phyloP scores from a whole-genome alignment of 2,329 filamentous ascomycete genomes.

The Bipolaris zeicola region DNA sequence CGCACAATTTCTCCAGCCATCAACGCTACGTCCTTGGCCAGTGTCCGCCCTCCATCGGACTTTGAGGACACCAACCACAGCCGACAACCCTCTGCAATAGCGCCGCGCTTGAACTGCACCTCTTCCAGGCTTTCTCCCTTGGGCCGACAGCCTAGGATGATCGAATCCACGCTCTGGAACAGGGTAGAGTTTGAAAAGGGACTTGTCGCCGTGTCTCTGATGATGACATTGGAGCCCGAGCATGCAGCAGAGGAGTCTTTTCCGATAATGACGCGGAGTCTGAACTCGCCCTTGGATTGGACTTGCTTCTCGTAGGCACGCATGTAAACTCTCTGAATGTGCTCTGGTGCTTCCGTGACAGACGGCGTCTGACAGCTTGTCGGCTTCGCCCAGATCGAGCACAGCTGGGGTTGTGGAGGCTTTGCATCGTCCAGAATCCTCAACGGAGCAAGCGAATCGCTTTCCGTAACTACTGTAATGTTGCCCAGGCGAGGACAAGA shows the following conservation, averaged over 20 bases:
- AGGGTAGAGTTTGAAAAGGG: constrained; percentile 27
- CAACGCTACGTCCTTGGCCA: constrained; percentile 45
- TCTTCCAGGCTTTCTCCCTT: constrained; percentile 46
- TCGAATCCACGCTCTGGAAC: constrained; percentile 39
- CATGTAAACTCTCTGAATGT: constrained; percentile 42
- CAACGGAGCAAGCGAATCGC: constrained; percentile 38
- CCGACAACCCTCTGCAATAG: constrained; percentile 34
- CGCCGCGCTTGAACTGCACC: constrained; percentile 46
- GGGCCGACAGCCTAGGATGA: constrained; percentile 44
- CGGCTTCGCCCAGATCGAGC: constrained; percentile 45
- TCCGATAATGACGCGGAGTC: constrained; percentile 35
- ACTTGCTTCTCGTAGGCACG: constrained; percentile 46
- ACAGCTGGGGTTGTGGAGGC: constrained; percentile 38
- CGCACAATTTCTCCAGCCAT: constrained; percentile 42
- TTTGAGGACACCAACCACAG: constrained; percentile 44
- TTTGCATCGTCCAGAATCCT: constrained; percentile 32
- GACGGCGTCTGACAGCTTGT: constrained; percentile 24
- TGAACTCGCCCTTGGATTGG: constrained; percentile 38
- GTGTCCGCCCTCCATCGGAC: constrained; percentile 40
- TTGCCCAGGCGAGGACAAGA: constrained; percentile 43
- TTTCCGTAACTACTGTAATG: constrained; percentile 44
- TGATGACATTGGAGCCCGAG: constrained; percentile 37
- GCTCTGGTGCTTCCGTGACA: constrained; percentile 34
- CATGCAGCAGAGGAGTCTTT: constrained; percentile 33
- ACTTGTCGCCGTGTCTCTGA: constrained; percentile 32